Conservation (phyloP, 2,329 filamentous ascomycete species). For the Tolypocladium sp. region DNA sequence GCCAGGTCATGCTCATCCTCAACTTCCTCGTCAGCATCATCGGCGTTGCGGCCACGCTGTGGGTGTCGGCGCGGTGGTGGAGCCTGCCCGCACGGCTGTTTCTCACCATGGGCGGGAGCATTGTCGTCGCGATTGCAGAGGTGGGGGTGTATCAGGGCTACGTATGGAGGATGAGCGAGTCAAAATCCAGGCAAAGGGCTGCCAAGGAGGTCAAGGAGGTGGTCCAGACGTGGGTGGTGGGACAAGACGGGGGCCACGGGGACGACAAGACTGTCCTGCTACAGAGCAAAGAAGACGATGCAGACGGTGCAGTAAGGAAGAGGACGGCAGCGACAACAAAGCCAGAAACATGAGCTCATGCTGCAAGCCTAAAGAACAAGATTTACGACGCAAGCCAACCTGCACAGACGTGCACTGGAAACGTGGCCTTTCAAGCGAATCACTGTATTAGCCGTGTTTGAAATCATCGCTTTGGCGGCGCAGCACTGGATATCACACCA, state of each 20-base stretch:
- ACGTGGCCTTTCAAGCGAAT: not conserved
- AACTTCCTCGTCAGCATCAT: constrained; percentile 85
- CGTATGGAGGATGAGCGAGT: constrained; percentile 59
- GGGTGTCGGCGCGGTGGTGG: constrained; percentile 73
- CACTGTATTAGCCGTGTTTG: not conserved
- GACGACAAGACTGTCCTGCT: constrained; percentile 4
- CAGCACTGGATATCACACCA: not conserved
- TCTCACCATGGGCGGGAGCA: constrained; percentile 59
- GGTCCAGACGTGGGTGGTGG: constrained; percentile 62
- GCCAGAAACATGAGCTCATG: not conserved
- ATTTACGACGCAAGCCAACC: not conserved
- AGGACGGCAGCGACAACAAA: constrained; percentile 9
- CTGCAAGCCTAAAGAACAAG: not conserved
- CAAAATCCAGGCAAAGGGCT: constrained; percentile 52
- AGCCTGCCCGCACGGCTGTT: constrained; percentile 60
- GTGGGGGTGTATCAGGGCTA: constrained; percentile 71
- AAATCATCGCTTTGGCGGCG: not conserved
- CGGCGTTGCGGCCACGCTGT: constrained; percentile 67
- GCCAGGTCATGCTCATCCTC: constrained; percentile 76
- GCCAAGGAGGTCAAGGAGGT: constrained; percentile 60
- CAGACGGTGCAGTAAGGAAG: constrained; percentile 12
- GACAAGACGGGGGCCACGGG: constrained; percentile 21
- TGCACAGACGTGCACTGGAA: not conserved
- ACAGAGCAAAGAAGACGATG: not conserved
- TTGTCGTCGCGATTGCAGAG: constrained; percentile 65